These are phyloP conservation scores for Thermochaetoides dissita DNA, from an alignment of 2,329 filamentous ascomycete species.

Conservation along the genomic window DNA sequence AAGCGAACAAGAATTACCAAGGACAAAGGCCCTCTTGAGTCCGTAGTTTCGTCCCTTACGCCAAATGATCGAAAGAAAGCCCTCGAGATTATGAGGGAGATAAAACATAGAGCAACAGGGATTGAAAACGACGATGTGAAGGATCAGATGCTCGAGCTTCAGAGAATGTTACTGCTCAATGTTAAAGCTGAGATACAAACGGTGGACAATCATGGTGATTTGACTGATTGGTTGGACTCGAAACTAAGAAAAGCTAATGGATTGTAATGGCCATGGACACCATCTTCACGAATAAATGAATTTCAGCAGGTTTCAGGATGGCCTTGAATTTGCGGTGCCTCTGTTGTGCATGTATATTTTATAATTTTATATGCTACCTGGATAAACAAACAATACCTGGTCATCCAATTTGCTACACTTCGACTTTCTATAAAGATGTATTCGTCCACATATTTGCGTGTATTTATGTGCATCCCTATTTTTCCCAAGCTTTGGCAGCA, in stretches of 20 bases:
- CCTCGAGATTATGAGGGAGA: constrained; percentile 33
- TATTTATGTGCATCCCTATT: too few relatives aligned
- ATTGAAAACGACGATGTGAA: constrained; percentile 19
- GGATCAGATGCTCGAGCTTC: constrained; percentile 43
- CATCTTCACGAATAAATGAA: too few relatives aligned
- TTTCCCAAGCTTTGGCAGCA: too few relatives aligned
- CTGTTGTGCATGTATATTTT: too few relatives aligned
- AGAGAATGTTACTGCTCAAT: constrained; percentile 60
- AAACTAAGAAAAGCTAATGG: constrained; percentile 9
- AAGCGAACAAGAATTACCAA: constrained; percentile 7
- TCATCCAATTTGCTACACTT: too few relatives aligned
- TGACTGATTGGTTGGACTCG: constrained; percentile 36
- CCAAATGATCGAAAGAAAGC: constrained; percentile 45
- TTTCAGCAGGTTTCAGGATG: too few relatives aligned
- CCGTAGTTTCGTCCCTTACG: constrained; percentile 27
- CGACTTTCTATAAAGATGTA: too few relatives aligned
- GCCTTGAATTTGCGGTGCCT: too few relatives aligned
- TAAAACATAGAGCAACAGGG: constrained; percentile 13
- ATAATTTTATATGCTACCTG: too few relatives aligned
- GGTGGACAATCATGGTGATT: constrained; percentile 40
- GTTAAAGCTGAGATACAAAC: constrained; percentile 67
- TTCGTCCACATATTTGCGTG: too few relatives aligned
- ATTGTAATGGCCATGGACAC: too few relatives aligned
- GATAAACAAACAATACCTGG: too few relatives aligned
- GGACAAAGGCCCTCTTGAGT: constrained; percentile 4